Percentiles rank a stretch among this genome's conserved stretches.
Evolutionary conservation across 257 asterid genomes (phyloP).

Genomic region (Echium plantagineum): DNA sequence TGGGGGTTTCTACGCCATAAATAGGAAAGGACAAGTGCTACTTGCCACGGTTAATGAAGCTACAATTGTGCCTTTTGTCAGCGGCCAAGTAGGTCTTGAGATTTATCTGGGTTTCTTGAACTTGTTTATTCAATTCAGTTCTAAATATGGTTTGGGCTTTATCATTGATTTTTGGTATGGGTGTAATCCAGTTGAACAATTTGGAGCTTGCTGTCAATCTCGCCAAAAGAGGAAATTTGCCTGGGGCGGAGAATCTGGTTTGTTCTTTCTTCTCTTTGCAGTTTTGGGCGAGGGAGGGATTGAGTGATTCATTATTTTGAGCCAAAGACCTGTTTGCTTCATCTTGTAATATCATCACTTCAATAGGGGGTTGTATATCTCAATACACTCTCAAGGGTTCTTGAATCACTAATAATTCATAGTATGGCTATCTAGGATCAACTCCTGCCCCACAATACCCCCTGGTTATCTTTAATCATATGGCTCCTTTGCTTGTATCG

Average conservation of each 20-base stretch:
- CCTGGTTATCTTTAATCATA: no score
- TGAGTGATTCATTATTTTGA: no score
- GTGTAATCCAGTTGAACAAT: constrained; percentile 59
- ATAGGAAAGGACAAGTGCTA: constrained; percentile 92
- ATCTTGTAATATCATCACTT: no score
- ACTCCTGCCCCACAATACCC: no score
- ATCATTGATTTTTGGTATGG: no score
- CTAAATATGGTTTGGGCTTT: not conserved
- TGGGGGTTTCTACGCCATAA: constrained; percentile 95
- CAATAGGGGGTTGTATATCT: no score
- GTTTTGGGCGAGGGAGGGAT: no score
- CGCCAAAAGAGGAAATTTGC: constrained; percentile 98
- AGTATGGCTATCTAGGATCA: no score
- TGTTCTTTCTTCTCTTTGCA: constrained; percentile 15
- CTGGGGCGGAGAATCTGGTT: constrained; percentile 98
- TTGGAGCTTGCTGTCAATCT: constrained; percentile 99
- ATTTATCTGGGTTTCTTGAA: constrained; percentile 2
- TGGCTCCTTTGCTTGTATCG: no score
- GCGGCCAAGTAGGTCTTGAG: constrained; percentile 70
- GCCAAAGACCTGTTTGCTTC: no score
- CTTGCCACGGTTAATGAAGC: constrained; percentile 97
- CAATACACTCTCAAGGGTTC: no score
- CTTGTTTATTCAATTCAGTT: not conserved
- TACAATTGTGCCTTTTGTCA: constrained; percentile 82
- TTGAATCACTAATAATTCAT: no score